A percentile compares a stretch with the other conserved stretches of the same genome.
phyloP scores from a whole-genome alignment of 345 rosid species.

The Eucalyptus tenuipes region DNA sequence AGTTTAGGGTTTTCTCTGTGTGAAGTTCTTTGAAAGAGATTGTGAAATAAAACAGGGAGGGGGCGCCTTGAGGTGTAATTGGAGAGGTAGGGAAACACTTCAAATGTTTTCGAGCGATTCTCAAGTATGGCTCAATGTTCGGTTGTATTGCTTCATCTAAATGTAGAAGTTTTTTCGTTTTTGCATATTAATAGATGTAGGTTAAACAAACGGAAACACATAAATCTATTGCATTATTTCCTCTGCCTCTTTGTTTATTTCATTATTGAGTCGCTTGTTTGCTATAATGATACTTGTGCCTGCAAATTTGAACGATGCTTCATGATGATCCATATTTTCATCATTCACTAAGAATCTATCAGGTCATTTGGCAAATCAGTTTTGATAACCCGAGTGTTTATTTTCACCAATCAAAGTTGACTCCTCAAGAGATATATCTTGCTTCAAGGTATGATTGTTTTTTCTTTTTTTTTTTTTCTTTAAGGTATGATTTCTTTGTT shows the following conservation, averaged over 20 bases:
- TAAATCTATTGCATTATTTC: not conserved
- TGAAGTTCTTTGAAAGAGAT: not conserved
- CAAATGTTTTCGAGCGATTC: not conserved
- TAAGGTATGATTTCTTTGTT: not conserved
- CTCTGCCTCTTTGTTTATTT: not conserved
- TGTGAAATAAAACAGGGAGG: not conserved
- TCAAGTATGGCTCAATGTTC: not conserved
- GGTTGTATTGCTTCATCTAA: not conserved
- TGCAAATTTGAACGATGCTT: not conserved
- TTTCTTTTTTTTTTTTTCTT: not conserved
- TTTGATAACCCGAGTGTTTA: not conserved
- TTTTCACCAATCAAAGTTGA: not conserved
- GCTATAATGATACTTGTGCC: not conserved
- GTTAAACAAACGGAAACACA: not conserved
- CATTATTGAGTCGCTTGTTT: not conserved
- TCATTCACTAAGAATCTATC: not conserved
- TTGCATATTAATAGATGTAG: not conserved
- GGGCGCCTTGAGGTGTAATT: not conserved
- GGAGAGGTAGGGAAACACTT: not conserved
- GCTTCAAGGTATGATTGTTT: not conserved
- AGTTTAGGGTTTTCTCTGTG: not conserved
- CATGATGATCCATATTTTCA: not conserved
- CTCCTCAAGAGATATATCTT: not conserved
- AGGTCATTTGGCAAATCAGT: not conserved
- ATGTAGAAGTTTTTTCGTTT: not conserved